A percentile compares a stretch with the other conserved stretches of the same genome.
Evolutionary conservation across 805 yeast species (phyloP).

Genomic region (Candida oleophila): DNA sequence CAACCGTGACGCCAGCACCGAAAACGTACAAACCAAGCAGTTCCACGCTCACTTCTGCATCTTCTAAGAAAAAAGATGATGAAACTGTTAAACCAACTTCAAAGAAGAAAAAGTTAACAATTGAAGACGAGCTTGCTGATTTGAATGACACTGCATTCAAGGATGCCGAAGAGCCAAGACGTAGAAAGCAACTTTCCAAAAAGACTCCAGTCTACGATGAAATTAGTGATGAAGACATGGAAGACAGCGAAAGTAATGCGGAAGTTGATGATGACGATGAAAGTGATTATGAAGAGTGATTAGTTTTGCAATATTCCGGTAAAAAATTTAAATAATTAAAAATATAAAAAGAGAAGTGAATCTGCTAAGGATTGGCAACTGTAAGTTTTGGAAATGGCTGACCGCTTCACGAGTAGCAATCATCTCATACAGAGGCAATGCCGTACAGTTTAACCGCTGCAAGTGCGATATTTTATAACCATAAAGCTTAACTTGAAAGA

Average conservation of each 20-base stretch:
- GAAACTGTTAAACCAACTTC: conserved; percentile 6
- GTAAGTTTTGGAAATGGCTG: neutral
- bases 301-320: no score
- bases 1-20: neutral
- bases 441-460: no score
- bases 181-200: conserved; percentile 8
- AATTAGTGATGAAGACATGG: conserved; percentile 19
- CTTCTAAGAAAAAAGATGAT: conserved; percentile 3
- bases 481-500: no score
- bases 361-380: neutral
- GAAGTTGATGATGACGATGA: conserved; percentile 10
- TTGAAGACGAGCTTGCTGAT: conserved; percentile 5
- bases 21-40: neutral
- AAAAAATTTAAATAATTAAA: no score
- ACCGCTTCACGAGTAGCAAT: no score
- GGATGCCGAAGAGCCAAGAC: conserved; percentile 8
- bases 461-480: no score
- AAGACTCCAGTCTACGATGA: conserved; percentile 11
- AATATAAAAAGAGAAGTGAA: neutral
- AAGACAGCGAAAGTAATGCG: conserved; percentile 15
- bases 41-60: neutral
- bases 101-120: conserved; percentile 1
- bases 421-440: no score
- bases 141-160: conserved; percentile 5
- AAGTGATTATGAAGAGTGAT: conserved; percentile 1